A percentile compares a stretch with the other conserved stretches of the same genome.
These are phyloP conservation scores for Aegilops sharonensis DNA, from an alignment of 176 grass and related monocot species.

Conservation along the genomic window DNA sequence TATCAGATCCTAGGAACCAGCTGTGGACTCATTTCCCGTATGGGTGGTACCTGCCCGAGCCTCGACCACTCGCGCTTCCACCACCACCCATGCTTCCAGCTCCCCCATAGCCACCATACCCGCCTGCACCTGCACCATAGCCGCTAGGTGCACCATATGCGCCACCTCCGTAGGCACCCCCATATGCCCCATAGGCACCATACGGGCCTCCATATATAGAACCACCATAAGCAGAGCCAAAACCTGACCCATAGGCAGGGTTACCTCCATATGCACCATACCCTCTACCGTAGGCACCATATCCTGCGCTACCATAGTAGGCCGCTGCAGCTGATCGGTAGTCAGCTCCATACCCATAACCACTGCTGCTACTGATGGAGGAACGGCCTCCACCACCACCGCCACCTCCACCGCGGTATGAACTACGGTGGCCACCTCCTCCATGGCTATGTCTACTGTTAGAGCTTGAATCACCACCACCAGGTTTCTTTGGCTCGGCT, in stretches of 20 bases:
- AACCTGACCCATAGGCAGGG: conserved; percentile 57
- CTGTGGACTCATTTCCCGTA: conserved; percentile 57
- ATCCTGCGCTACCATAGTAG: conserved; percentile 62
- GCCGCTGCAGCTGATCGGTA: conserved; percentile 37
- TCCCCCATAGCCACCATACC: conserved; percentile 53
- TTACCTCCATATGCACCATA: conserved; percentile 52
- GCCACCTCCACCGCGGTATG: conserved; percentile 41
- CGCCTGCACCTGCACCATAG: conserved; percentile 57
- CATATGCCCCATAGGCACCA: conserved; percentile 51
- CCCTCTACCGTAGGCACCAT: conserved; percentile 66
- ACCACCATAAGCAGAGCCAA: conserved; percentile 61
- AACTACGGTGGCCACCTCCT: conserved; percentile 42
- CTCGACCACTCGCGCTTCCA: conserved; percentile 35
- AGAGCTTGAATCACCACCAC: conserved; percentile 54
- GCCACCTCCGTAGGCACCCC: conserved; percentile 45
- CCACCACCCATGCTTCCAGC: conserved; percentile 48
- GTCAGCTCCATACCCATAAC: conserved; percentile 54
- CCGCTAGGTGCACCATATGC: conserved; percentile 45
- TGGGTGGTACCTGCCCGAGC: conserved; percentile 73
- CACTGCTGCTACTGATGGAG: conserved; percentile 29
- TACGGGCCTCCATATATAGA: conserved; percentile 69
- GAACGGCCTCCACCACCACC: conserved; percentile 13
- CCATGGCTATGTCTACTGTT: conserved; percentile 53
- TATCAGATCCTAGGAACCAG: conserved; percentile 26
- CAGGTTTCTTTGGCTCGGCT: conserved; percentile 92